phyloP scores from a whole-genome alignment of 2,329 filamentous ascomycete genomes.

The Penicillium freii region DNA sequence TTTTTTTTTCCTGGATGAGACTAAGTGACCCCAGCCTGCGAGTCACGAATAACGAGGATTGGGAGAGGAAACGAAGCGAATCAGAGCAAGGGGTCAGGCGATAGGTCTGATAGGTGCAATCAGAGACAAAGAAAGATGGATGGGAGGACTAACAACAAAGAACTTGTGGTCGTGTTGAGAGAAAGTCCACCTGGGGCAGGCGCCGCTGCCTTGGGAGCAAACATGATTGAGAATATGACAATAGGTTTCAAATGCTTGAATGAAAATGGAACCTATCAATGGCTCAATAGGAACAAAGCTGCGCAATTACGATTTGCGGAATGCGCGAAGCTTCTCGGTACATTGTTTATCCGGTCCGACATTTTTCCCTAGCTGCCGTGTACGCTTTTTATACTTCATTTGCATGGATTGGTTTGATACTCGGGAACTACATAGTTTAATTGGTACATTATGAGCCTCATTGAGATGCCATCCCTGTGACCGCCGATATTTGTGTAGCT shows the following conservation, averaged over 20 bases:
- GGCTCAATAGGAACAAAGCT: slow-evolving; percentile 1
- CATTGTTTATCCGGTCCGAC: slow-evolving; percentile 16
- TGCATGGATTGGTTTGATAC: not conserved
- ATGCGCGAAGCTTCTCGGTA: slow-evolving; percentile 14
- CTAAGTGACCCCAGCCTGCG: not conserved
- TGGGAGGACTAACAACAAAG: slow-evolving; percentile 46
- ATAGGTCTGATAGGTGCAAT: slow-evolving; percentile 5
- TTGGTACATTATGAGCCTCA: not conserved
- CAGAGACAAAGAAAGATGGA: slow-evolving; percentile 2
- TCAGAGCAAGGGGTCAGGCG: slow-evolving; percentile 5
- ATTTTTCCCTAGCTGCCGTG: not conserved
- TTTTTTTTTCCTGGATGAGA: not conserved
- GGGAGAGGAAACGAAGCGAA: not conserved
- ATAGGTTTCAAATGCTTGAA: slow-evolving; percentile 1
- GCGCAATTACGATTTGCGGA: slow-evolving; percentile 19
- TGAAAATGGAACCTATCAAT: slow-evolving; percentile 12
- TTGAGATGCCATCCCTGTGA: not conserved
- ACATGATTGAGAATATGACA: slow-evolving; percentile 29
- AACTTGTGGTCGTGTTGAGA: slow-evolving; percentile 54
- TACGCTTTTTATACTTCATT: not conserved
- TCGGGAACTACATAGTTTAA: not conserved
- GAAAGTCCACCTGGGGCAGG: slow-evolving; percentile 43
- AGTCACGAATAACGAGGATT: not conserved
- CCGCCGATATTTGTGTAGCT: not conserved
- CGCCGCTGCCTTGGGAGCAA: slow-evolving; percentile 37